Evolutionary conservation across 1,284 basidiomycete species (phyloP).

Genomic region (Ustilago trichophora): DNA sequence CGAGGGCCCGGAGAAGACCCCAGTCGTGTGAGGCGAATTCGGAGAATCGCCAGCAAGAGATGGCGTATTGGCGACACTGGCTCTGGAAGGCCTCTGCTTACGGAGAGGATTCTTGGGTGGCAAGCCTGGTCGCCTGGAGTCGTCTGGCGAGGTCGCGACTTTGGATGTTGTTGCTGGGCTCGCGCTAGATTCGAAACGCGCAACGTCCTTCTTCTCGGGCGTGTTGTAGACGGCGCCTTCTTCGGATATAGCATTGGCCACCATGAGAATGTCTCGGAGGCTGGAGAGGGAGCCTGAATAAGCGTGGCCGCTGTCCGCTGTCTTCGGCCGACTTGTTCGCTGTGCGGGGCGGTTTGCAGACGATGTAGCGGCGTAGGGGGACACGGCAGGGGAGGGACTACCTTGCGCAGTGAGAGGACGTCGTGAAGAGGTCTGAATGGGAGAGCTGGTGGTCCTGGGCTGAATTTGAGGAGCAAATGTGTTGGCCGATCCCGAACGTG

Average conservation of each 20-base stretch:
- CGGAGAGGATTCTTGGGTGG: slow-evolving; percentile 49
- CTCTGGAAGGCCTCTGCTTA: slow-evolving; percentile 27
- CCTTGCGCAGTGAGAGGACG: slow-evolving; percentile 12
- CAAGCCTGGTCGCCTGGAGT: slow-evolving; percentile 23
- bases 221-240: slow-evolving; percentile 31
- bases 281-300: slow-evolving; percentile 34
- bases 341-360: slow-evolving; percentile 1
- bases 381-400: slow-evolving; percentile 7
- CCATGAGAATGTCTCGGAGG: slow-evolving; percentile 30
- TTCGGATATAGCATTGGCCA: slow-evolving; percentile 31
- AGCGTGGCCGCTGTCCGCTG: slow-evolving; percentile 22
- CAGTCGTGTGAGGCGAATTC: slow-evolving; percentile 9
- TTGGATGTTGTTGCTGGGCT: not conserved
- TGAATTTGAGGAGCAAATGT: slow-evolving; percentile 31
- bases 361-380: not conserved
- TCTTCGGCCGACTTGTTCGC: slow-evolving; percentile 21
- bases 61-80: slow-evolving; percentile 18
- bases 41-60: slow-evolving; percentile 25
- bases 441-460: slow-evolving; percentile 42
- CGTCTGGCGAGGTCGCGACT: slow-evolving; percentile 1
- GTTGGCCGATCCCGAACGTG: slow-evolving; percentile 19
- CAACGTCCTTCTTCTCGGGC: slow-evolving; percentile 14
- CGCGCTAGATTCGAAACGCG: slow-evolving; percentile 7
- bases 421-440: slow-evolving; percentile 6
- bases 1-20: slow-evolving; percentile 14